Base-by-base conservation (phyloP, 768 basidiomycete species). In the Russula sp. region DNA sequence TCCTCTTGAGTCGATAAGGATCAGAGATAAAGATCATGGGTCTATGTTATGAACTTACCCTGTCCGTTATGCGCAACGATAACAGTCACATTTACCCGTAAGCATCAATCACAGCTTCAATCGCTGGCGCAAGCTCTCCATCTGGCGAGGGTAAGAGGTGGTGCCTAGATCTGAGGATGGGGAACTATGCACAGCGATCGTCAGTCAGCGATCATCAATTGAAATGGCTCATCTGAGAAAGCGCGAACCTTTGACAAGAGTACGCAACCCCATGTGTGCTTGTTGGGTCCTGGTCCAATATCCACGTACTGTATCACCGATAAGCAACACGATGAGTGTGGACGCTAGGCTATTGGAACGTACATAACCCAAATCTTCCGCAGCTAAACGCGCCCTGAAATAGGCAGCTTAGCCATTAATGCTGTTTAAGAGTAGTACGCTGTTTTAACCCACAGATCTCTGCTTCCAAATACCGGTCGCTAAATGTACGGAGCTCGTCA, bases 11-110 rank as follows among this genome's bases (percentile, higher is more conserved):
- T 16, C 14, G 38, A 48, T 24, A 20, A 22, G 55, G 38, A 49
- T 42, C 28, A 30, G 28, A 30, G 5, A 30, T 16, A 22, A 22
- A 13, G 5, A n/a, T 30, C 38, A 51, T 14, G 28, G 2, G 30
- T 16, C n/a, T 30, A 34, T 16, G 62, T 36, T 13, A 13, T 11
- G 34, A 73, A 22, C 28, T 58, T 65, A 88, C 90, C 90, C 81
- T 96, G 94, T 7, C 94, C 94, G 72, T 96, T 95, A 69, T 96
- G 94, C 0, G 91, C 81, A 11, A 96, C 89, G n/a, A 95, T 79
- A 0, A 94, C 91, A 6, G 86, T 87, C 20, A 94, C 83, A 57
- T 83, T 80, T 0, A 85, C 87, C 0, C 92, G 67, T 85, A 88
- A 8, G 92, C 79, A 57, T 94, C 88, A 16, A 95, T 76, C 2